A percentile compares a stretch with the other conserved stretches of the same genome.
Conservation (phyloP, 148 eudicot species). For the Fagopyrum tataricum region DNA sequence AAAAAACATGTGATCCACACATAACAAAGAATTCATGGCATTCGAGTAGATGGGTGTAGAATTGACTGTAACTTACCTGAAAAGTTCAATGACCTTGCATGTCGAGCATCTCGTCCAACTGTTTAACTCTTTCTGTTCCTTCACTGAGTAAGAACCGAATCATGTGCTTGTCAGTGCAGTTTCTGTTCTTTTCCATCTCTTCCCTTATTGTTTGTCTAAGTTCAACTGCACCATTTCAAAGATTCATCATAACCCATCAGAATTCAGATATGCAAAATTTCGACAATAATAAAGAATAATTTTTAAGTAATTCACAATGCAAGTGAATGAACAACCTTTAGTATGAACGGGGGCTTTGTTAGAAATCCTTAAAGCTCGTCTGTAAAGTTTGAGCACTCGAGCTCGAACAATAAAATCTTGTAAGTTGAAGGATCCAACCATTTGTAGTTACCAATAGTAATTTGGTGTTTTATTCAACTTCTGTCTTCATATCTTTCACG, state of each 20-base stretch:
- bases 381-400: slow-evolving; percentile 76
- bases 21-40: too few species aligned
- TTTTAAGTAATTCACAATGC: neutral
- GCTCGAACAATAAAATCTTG: slow-evolving; percentile 79
- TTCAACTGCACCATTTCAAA: slow-evolving; percentile 42
- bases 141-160: slow-evolving; percentile 71
- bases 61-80: neutral
- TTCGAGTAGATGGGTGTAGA: too few species aligned
- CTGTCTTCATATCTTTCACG: neutral
- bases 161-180: slow-evolving; percentile 74
- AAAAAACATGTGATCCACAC: too few species aligned
- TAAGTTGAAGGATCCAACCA: slow-evolving; percentile 56
- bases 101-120: slow-evolving; percentile 79
- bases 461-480: neutral
- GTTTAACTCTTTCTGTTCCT: slow-evolving; percentile 60
- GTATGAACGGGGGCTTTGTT: slow-evolving; percentile 70
- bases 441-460: slow-evolving; percentile 5
- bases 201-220: slow-evolving; percentile 57
- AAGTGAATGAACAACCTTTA: slow-evolving; percentile 36
- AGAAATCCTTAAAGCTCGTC: slow-evolving; percentile 71
- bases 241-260: neutral
- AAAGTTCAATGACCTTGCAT: slow-evolving; percentile 68
- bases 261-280: neutral
- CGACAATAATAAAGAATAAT: neutral
- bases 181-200: slow-evolving; percentile 69